These are phyloP conservation scores for Oryza coarctata DNA, from an alignment of 176 grass and related monocot species.

Conservation along the genomic window DNA sequence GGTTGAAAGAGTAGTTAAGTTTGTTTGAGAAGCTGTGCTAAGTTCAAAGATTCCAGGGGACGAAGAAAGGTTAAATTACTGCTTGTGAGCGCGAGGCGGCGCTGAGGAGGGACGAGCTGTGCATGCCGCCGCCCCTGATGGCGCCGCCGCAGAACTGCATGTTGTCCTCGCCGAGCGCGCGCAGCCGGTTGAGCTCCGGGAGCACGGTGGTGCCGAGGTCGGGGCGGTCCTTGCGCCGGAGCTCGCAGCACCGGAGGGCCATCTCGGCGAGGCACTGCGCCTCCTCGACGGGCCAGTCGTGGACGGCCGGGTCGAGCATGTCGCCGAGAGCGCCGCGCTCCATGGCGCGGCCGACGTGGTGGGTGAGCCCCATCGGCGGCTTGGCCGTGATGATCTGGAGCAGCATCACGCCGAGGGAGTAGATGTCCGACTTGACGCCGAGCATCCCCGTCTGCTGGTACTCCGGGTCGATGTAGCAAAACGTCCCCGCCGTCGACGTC, in stretches of 20 bases:
- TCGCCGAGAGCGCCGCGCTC: conserved; percentile 51
- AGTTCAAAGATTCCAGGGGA: too few species aligned
- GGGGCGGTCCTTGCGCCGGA: conserved; percentile 50
- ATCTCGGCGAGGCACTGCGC: conserved; percentile 63
- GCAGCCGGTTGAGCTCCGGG: conserved; percentile 55
- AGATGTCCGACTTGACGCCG: conserved; percentile 66
- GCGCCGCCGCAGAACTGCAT: conserved; percentile 43
- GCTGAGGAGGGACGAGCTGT: conserved; percentile 47
- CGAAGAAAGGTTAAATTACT: conserved; percentile 13
- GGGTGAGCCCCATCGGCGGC: conserved; percentile 69
- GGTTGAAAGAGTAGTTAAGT: not conserved
- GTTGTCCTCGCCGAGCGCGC: conserved; percentile 46
- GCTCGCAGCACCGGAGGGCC: conserved; percentile 50
- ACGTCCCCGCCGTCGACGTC: conserved; percentile 67
- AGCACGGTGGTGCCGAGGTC: conserved; percentile 55
- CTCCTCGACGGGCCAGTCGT: conserved; percentile 68
- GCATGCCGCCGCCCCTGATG: conserved; percentile 17
- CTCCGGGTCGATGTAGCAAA: conserved; percentile 94
- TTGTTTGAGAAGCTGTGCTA: not conserved
- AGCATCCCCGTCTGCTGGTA: conserved; percentile 92
- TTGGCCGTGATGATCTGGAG: conserved; percentile 71
- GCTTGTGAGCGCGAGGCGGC: conserved; percentile 10
- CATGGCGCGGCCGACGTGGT: conserved; percentile 48
- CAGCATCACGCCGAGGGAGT: conserved; percentile 72
- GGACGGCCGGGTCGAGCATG: conserved; percentile 52